These are phyloP conservation scores for Avena atlantica DNA, from an alignment of 176 grass and related monocot species.

Conservation along the genomic window DNA sequence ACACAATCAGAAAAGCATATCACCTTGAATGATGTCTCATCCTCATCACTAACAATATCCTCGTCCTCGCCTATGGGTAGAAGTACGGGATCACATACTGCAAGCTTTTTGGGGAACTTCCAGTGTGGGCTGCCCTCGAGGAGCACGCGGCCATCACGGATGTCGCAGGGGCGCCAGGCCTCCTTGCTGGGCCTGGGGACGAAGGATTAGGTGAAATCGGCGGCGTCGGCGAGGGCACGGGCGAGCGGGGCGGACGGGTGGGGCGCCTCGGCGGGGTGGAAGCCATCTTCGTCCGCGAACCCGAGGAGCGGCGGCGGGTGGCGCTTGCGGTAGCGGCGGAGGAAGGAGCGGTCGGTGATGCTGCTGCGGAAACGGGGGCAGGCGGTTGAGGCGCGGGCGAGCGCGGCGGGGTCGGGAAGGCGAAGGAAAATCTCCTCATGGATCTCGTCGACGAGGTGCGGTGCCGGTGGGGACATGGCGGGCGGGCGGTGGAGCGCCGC, in stretches of 20 bases:
- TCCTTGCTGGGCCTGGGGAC: neutral
- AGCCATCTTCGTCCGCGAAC: neutral
- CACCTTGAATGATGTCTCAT: constrained; percentile 1
- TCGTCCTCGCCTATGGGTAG: neutral
- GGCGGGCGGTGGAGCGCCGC: neutral
- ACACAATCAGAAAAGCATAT: neutral
- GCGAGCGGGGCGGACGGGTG: neutral
- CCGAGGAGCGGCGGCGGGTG: neutral
- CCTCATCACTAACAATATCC: neutral
- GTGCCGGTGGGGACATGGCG: neutral
- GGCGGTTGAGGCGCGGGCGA: neutral
- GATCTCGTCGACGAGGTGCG: constrained; percentile 19
- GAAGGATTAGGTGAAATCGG: neutral
- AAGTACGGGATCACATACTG: neutral
- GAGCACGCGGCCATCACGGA: neutral
- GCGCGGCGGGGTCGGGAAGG: neutral
- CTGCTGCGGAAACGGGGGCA: neutral
- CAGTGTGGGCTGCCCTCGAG: neutral
- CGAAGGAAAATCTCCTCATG: neutral
- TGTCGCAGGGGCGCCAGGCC: neutral
- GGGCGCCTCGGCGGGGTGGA: neutral
- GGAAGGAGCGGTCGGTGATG: neutral
- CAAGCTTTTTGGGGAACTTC: neutral
- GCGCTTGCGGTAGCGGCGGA: neutral
- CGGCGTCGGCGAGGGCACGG: neutral